Percentiles rank a stretch among this genome's conserved stretches.
These are phyloP conservation scores for Venturia oleaginea DNA, from an alignment of 2,329 filamentous ascomycete species.

Conservation along the genomic window DNA sequence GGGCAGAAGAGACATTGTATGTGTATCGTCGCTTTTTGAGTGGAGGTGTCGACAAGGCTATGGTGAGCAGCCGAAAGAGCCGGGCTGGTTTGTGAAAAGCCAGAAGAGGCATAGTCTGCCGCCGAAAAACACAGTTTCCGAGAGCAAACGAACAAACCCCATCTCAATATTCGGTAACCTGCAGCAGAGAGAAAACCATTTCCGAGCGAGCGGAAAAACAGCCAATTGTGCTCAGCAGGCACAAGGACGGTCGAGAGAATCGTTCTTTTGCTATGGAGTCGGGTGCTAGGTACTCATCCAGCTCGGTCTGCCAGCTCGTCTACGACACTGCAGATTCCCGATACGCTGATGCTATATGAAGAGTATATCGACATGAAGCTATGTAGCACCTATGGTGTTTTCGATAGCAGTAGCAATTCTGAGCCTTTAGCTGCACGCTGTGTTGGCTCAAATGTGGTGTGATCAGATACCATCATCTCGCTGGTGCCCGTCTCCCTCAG, in stretches of 20 bases:
- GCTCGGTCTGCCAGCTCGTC: constrained; percentile 26
- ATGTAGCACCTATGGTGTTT: constrained; percentile 37
- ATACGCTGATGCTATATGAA: constrained; percentile 51
- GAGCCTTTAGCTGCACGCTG: constrained; percentile 5
- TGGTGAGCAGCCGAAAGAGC: background rate
- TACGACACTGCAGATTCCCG: constrained; percentile 21
- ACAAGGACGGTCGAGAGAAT: constrained; percentile 11
- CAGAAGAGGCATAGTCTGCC: background rate
- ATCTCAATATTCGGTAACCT: background rate
- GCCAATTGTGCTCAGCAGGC: constrained; percentile 3
- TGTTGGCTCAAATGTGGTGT: constrained; percentile 6
- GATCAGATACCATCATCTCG: constrained; percentile 7
- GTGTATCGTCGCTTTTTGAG: background rate
- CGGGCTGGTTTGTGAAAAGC: background rate
- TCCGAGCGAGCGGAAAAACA: background rate
- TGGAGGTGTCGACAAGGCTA: background rate
- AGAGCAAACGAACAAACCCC: background rate
- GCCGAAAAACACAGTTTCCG: constrained; percentile 6
- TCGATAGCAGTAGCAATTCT: constrained; percentile 12
- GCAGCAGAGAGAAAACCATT: constrained; percentile 6
- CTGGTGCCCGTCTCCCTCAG: constrained; percentile 3
- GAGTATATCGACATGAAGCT: constrained; percentile 59
- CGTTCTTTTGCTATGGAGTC: constrained; percentile 59
- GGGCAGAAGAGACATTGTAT: background rate
- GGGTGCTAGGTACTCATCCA: constrained; percentile 58